phyloP scores from a whole-genome alignment of 1,139 yeast genomes.

The Geotrichum europaeum region DNA sequence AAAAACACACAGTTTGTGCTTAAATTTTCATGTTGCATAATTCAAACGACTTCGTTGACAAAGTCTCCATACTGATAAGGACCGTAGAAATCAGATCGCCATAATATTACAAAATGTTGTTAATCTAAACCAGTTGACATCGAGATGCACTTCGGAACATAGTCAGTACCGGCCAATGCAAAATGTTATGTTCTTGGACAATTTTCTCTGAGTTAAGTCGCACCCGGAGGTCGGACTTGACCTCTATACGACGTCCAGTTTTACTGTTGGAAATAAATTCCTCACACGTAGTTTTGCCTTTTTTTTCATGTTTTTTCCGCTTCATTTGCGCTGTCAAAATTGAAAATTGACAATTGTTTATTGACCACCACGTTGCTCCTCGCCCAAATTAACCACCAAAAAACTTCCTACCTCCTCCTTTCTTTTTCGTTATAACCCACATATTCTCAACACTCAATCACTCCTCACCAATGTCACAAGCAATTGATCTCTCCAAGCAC shows the following conservation, averaged over 20 bases:
- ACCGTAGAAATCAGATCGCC: too few species aligned
- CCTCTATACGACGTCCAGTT: not conserved
- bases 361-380: not conserved
- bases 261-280: not conserved
- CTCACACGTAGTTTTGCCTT: not conserved
- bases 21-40: too few species aligned
- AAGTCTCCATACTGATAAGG: too few species aligned
- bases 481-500: conserved; percentile 35
- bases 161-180: too few species aligned
- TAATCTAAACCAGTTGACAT: too few species aligned
- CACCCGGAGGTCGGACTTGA: too few species aligned
- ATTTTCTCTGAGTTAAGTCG: too few species aligned
- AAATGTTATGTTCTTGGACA: too few species aligned
- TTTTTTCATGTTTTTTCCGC: not conserved
- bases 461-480: conserved; percentile 28
- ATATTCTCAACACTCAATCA: not conserved
- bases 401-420: not conserved
- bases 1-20: not conserved
- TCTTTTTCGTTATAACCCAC: not conserved
- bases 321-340: not conserved
- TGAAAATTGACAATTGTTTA: not conserved
- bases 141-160: too few species aligned
- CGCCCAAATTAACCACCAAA: not conserved
- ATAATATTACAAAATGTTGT: too few species aligned
- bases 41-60: too few species aligned